Conservation (phyloP, 2,329 filamentous ascomycete genomes). For the Periconia macrospinosa region DNA sequence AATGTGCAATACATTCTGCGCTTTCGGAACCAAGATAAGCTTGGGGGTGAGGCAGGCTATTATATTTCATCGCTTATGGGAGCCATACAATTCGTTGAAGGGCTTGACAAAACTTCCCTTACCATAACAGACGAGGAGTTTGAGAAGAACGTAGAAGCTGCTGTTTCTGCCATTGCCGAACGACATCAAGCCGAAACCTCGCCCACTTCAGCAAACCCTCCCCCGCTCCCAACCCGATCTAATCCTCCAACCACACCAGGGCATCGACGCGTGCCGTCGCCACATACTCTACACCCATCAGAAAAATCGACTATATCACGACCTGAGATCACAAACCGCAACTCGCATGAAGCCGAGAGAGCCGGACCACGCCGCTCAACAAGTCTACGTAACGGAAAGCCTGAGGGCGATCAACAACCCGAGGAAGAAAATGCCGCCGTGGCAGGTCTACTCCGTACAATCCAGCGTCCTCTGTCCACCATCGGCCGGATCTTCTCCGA, state of each 20-base stretch:
- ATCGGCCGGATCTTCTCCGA: conserved; percentile 95
- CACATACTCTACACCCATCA: conserved; percentile 46
- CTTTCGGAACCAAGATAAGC: conserved; percentile 96
- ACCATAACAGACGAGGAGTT: conserved; percentile 96
- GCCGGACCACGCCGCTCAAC: conserved; percentile 59
- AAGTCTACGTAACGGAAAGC: conserved; percentile 50
- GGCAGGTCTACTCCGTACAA: conserved; percentile 80
- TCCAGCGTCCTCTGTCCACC: conserved; percentile 85
- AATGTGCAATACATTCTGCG: conserved; percentile 98
- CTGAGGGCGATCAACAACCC: conserved; percentile 42
- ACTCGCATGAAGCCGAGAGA: conserved; percentile 63
- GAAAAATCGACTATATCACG: conserved; percentile 55
- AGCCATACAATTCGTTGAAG: conserved; percentile 95
- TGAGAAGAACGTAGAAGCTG: conserved; percentile 92
- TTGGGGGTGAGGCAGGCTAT: conserved; percentile 96
- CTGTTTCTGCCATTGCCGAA: conserved; percentile 93
- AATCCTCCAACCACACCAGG: conserved; percentile 22
- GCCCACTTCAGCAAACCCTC: conserved; percentile 9
- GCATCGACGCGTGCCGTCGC: conserved; percentile 45
- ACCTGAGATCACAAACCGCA: conserved; percentile 61
- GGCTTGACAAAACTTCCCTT: conserved; percentile 87
- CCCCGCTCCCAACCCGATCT: conserved; percentile 16
- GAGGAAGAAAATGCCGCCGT: conserved; percentile 79
- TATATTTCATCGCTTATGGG: conserved; percentile 97
- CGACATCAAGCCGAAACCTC: conserved; percentile 65